Conservation (phyloP, 23 red algal species). For the Agarophyton chilense region DNA sequence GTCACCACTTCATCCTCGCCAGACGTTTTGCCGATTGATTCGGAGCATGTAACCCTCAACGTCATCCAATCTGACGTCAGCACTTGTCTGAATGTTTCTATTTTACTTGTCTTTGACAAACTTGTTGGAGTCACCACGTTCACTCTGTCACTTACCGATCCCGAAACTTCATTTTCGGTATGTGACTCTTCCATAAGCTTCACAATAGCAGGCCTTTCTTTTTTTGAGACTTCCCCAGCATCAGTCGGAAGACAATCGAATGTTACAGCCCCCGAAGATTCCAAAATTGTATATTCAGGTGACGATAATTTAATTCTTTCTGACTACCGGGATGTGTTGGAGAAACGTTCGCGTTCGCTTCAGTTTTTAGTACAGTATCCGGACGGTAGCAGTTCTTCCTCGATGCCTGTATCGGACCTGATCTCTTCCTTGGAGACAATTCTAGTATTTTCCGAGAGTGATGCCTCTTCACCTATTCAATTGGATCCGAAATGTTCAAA, state of each 20-base stretch:
- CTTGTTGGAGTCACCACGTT: slow-evolving; percentile 30
- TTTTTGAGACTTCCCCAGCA: not conserved
- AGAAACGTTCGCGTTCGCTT: slow-evolving; percentile 1
- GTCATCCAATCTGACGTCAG: slow-evolving; percentile 10
- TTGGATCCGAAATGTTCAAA: not conserved
- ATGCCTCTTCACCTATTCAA: slow-evolving; percentile 47
- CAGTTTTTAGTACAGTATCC: slow-evolving; percentile 49
- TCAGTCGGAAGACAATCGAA: not conserved
- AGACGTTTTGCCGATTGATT: slow-evolving; percentile 9
- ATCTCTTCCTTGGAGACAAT: slow-evolving; percentile 13
- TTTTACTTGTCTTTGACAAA: slow-evolving; percentile 37
- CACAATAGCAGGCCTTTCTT: slow-evolving; percentile 36
- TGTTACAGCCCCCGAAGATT: not conserved
- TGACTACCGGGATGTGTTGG: slow-evolving; percentile 30
- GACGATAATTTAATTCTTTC: not conserved
- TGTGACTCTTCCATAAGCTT: slow-evolving; percentile 15
- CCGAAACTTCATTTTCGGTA: not conserved
- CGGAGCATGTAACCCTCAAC: slow-evolving; percentile 12
- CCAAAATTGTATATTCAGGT: slow-evolving; percentile 27
- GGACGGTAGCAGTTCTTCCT: slow-evolving; percentile 23
- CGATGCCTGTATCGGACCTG: not conserved
- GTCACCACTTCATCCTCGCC: not conserved
- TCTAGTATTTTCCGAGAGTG: not conserved
- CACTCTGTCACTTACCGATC: not conserved
- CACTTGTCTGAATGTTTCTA: slow-evolving; percentile 49